A percentile compares a stretch with the other conserved stretches of the same genome.
Evolutionary conservation across 352 stramenopile species (phyloP).

Genomic region (Phytophthora constricta): DNA sequence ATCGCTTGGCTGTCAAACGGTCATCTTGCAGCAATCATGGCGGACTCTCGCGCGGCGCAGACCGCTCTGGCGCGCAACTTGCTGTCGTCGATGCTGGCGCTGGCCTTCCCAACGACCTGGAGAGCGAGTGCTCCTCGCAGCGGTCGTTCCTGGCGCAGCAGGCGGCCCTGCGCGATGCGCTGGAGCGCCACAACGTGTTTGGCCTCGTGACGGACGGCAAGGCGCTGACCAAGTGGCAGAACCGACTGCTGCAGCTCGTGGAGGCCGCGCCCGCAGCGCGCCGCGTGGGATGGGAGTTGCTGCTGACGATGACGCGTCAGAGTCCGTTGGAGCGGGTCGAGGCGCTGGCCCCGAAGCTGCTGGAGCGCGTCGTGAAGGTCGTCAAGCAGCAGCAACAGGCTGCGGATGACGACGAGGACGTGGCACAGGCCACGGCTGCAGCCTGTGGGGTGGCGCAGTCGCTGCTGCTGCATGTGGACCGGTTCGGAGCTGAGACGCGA

Average conservation of each 20-base stretch:
- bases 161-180: conserved; percentile 49
- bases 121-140: conserved; percentile 47
- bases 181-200: conserved; percentile 80
- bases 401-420: conserved; percentile 36
- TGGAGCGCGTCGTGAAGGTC: conserved; percentile 70
- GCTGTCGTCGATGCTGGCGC: conserved; percentile 77
- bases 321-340: conserved; percentile 69
- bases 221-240: conserved; percentile 78
- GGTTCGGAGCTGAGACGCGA: conserved; percentile 60
- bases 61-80: conserved; percentile 75
- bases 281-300: conserved; percentile 63
- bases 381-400: conserved; percentile 66
- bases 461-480: conserved; percentile 57
- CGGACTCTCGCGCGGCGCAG: conserved; percentile 19
- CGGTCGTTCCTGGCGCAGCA: conserved; percentile 59
- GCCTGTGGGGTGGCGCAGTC: conserved; percentile 55
- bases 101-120: conserved; percentile 68
- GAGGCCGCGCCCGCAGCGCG: conserved; percentile 39
- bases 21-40: conserved; percentile 7
- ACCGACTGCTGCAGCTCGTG: conserved; percentile 63
- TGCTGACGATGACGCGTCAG: conserved; percentile 66
- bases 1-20: conserved; percentile 12
- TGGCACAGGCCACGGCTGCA: conserved; percentile 33
- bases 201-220: conserved; percentile 75
- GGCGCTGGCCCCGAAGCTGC: conserved; percentile 54